Base-by-base conservation (phyloP, 1,284 basidiomycete genomes). In the Tilletia horrida region DNA sequence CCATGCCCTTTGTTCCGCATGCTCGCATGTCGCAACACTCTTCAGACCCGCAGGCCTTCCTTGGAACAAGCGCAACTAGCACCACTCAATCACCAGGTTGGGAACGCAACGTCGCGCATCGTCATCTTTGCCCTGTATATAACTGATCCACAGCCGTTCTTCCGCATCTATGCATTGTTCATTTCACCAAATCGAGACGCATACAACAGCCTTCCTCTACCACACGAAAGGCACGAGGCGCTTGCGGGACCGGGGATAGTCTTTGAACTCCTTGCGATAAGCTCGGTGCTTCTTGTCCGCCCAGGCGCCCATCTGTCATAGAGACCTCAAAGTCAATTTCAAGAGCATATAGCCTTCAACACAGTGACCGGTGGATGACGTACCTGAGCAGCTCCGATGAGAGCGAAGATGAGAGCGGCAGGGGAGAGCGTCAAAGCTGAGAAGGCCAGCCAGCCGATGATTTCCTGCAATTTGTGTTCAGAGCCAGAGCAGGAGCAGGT, bases 191-290 rank as follows among this genome's bases (percentile, higher is more conserved):
- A 40, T 11, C 11, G 6, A 40, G 35, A 40, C 35, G 35, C 35
- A 40, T 40, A 40, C 35, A 40, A 40, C 35, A 48, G 18, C 6
- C 18, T 3, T 18, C 6, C 23, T 23, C 35, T 29, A 59, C 55
- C 55, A 59, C 59, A 88, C 75, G 84, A 91, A 91, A 1, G 92
- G 93, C 78, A 93, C 86, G 83, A 95, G 89, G 59, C 88, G 88
- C 83, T 89, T 92, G 82, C 92, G 86, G 59, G 82, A 83, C 69
- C 84, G 85, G 0, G 92, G 92, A 80, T 92, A 94, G 71, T 90
- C 87, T 74, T 88, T 88, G 77, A 97, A 97, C 83, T 97, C 94
- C 81, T 90, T 92, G 85, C 89, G 92, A 85, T 98, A 98, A 69
- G 87, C 86, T 69, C 84, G 85, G 81, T 97, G 93, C 85, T 97